These are phyloP conservation scores for Eucalyptus decipiens DNA, from an alignment of 345 rosid genomes.

Conservation along the genomic window DNA sequence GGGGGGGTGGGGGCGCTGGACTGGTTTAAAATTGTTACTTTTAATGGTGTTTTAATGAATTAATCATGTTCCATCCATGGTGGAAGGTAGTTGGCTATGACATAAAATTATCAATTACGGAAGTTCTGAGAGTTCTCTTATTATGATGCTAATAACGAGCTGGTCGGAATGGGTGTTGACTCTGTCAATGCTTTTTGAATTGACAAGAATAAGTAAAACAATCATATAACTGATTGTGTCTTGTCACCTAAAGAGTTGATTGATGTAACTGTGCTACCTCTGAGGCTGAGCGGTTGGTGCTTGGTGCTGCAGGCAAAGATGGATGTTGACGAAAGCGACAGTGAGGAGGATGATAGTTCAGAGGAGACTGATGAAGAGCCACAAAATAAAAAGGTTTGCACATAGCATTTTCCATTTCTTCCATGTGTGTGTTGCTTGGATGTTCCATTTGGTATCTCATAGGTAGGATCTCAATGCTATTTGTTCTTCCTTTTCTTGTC, in stretches of 20 bases:
- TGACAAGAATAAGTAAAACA: not conserved
- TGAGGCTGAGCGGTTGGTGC: not conserved
- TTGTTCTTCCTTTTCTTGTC: not conserved
- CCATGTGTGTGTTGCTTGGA: not conserved
- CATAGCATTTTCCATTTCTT: not conserved
- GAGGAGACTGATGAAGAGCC: constrained; percentile 39
- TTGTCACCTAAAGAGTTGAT: not conserved
- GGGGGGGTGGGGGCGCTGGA: not conserved
- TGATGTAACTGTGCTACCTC: not conserved
- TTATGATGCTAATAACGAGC: not conserved
- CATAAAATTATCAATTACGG: no score
- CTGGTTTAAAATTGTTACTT: not conserved
- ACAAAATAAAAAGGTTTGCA: constrained; percentile 24
- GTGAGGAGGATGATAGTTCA: constrained; percentile 23
- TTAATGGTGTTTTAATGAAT: not conserved
- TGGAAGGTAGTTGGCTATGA: not conserved
- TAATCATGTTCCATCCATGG: not conserved
- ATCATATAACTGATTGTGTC: not conserved
- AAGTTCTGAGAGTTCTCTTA: not conserved
- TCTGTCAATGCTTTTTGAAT: not conserved
- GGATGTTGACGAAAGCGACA: constrained; percentile 25
- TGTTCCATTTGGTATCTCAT: not conserved
- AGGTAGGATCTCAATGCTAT: not conserved
- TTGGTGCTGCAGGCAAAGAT: not conserved
- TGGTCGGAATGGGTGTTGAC: not conserved